Evolutionary conservation across 2,329 filamentous ascomycete species (phyloP).

Genomic region (Colletotrichum scovillei): DNA sequence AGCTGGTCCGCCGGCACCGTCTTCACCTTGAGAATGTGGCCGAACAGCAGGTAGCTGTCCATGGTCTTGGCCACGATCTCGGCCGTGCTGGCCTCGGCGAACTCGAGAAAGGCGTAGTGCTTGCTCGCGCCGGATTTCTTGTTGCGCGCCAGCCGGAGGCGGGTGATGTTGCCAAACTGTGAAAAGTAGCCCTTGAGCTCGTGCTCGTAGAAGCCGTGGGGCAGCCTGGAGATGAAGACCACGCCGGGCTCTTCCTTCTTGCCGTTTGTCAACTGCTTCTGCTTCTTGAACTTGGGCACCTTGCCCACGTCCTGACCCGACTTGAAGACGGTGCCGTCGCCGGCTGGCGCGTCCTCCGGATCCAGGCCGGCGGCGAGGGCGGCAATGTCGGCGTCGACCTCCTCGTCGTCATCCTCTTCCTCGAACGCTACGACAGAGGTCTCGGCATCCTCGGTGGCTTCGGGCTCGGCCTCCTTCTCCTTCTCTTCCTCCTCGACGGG

Average conservation of each 20-base stretch:
- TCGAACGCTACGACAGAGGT: constrained; percentile 37
- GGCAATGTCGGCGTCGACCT: constrained; percentile 54
- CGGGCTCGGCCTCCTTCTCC: constrained; percentile 38
- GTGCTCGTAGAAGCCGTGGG: constrained; percentile 95
- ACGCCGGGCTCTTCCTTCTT: constrained; percentile 74
- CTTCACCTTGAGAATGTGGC: constrained; percentile 91
- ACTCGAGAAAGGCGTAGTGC: constrained; percentile 96
- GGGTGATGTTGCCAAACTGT: constrained; percentile 88
- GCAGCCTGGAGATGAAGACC: constrained; percentile 90
- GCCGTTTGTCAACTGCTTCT: constrained; percentile 46
- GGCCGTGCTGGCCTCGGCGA: constrained; percentile 80
- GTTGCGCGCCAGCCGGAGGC: constrained; percentile 82
- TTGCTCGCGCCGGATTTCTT: constrained; percentile 90
- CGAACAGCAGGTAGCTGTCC: constrained; percentile 97
- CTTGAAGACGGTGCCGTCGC: constrained; percentile 53
- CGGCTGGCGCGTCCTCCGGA: constrained; percentile 48
- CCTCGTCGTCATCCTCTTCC: constrained; percentile 45
- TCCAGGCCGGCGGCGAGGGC: constrained; percentile 58
- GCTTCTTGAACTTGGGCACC: constrained; percentile 59
- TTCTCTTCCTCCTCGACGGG: constrained; percentile 39
- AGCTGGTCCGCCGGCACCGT: constrained; percentile 80
- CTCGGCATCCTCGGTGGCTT: constrained; percentile 37
- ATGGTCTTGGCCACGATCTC: constrained; percentile 95
- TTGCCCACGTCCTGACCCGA: constrained; percentile 63
- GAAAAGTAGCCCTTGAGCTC: constrained; percentile 94